Conservation (phyloP, 768 basidiomycete species). For the Piloderma croceum region DNA sequence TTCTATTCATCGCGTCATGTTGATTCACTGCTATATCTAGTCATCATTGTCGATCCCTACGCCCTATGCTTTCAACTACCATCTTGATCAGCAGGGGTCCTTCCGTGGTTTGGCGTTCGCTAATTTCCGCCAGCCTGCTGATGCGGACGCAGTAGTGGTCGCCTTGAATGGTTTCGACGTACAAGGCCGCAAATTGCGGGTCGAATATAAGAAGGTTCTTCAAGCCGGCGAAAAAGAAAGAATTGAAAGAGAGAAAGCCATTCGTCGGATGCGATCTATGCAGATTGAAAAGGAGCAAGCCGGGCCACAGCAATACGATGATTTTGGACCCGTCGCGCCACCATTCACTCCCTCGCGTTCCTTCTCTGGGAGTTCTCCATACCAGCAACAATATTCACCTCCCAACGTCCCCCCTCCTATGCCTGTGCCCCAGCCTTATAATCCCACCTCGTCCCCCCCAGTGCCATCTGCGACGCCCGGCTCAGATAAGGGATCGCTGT, state of each 20-base stretch:
- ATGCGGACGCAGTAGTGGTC: slow-evolving; percentile 93
- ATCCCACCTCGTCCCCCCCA: slow-evolving; percentile 33
- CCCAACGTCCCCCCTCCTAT: slow-evolving; percentile 33
- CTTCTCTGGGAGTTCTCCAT: slow-evolving; percentile 55
- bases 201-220: slow-evolving; percentile 99
- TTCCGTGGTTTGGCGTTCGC: slow-evolving; percentile 98
- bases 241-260: slow-evolving; percentile 97
- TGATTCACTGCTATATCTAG: slow-evolving; percentile 35
- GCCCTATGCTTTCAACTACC: slow-evolving; percentile 99
- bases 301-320: slow-evolving; percentile 55
- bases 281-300: slow-evolving; percentile 84
- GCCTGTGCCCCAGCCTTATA: slow-evolving; percentile 37
- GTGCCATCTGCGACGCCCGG: slow-evolving; percentile 56
- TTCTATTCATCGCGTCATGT: slow-evolving; percentile 7
- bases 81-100: slow-evolving; percentile 91
- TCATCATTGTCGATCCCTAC: slow-evolving; percentile 90
- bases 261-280: slow-evolving; percentile 96
- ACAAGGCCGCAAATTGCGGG: slow-evolving; percentile 93
- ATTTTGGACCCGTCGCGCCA: slow-evolving; percentile 59
- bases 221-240: slow-evolving; percentile 98
- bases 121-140: slow-evolving; percentile 87
- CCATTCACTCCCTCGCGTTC: slow-evolving; percentile 62
- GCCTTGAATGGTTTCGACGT: slow-evolving; percentile 96
- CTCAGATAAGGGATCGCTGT: slow-evolving; percentile 57
- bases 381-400: slow-evolving; percentile 58